Percentiles rank a stretch among this genome's conserved stretches.
These are phyloP conservation scores for Heimioporus sp. DNA, from an alignment of 768 basidiomycete species.

Conservation along the genomic window DNA sequence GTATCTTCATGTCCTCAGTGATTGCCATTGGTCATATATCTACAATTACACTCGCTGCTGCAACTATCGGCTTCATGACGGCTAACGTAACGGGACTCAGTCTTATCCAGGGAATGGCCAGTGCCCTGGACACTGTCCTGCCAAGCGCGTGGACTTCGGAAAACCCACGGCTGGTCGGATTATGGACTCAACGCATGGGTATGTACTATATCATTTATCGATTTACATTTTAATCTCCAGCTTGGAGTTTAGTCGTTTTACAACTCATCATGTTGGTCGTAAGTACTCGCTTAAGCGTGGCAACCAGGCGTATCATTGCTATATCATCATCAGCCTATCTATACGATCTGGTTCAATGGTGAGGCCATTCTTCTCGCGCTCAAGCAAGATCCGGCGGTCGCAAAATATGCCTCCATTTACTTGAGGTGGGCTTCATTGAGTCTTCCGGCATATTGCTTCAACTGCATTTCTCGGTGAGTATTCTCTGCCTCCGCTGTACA, in stretches of 20 bases:
- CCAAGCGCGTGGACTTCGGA: slow-evolving; percentile 93
- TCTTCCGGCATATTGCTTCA: slow-evolving; percentile 69
- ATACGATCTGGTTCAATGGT: slow-evolving; percentile 76
- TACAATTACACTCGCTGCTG: slow-evolving; percentile 85
- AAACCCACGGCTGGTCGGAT: slow-evolving; percentile 80
- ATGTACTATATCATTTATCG: not conserved
- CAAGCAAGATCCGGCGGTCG: slow-evolving; percentile 80
- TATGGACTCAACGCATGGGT: slow-evolving; percentile 92
- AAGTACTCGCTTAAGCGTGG: slow-evolving; percentile 21
- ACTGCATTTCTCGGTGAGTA: slow-evolving; percentile 45
- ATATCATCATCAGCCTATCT: slow-evolving; percentile 43
- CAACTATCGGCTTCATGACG: slow-evolving; percentile 72
- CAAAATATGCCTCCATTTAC: slow-evolving; percentile 70
- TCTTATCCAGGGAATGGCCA: slow-evolving; percentile 79
- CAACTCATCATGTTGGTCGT: slow-evolving; percentile 48
- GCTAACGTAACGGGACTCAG: slow-evolving; percentile 56
- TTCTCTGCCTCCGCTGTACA: slow-evolving; percentile 26
- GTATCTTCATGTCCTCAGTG: slow-evolving; percentile 80
- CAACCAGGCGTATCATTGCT: not conserved
- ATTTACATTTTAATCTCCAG: not conserved
- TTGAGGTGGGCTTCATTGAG: slow-evolving; percentile 74
- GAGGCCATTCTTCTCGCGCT: slow-evolving; percentile 72
- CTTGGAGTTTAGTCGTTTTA: slow-evolving; percentile 10
- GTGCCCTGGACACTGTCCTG: slow-evolving; percentile 88
- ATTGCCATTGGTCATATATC: slow-evolving; percentile 92